Conservation (phyloP, 2,329 filamentous ascomycete species). For the Nothomitra cinnamomea region DNA sequence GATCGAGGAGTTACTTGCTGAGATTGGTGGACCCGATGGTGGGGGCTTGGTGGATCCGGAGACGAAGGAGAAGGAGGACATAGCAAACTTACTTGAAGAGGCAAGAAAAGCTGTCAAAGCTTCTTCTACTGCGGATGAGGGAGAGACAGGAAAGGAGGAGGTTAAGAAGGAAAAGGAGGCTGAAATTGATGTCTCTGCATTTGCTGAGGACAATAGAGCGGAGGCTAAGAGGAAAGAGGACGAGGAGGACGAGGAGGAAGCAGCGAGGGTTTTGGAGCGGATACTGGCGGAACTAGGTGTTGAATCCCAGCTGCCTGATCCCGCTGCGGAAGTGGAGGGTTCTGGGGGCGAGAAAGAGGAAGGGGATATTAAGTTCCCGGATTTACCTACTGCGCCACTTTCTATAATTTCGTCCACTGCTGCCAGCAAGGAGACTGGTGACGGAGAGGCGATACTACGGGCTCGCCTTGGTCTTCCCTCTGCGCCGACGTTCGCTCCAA, state of each 20-base stretch:
- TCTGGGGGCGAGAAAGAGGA: background rate
- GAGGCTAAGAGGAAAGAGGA: background rate
- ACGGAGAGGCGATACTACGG: background rate
- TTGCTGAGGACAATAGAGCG: too few species aligned
- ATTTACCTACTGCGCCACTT: background rate
- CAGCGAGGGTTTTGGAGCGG: background rate
- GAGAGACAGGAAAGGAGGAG: slow-evolving; percentile 3
- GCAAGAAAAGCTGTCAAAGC: slow-evolving; percentile 12
- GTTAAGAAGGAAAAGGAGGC: slow-evolving; percentile 1
- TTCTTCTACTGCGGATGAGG: background rate
- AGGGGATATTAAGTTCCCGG: background rate
- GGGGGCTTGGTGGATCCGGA: slow-evolving; percentile 14
- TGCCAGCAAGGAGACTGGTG: background rate
- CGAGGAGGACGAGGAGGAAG: slow-evolving; percentile 5
- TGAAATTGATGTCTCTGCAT: background rate
- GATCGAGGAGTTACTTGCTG: slow-evolving; percentile 18
- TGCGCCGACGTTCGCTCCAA: slow-evolving; percentile 27
- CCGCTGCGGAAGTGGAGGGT: background rate
- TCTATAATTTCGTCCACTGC: too few species aligned
- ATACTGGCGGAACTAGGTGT: background rate
- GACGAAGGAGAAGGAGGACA: slow-evolving; percentile 14
- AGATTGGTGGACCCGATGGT: slow-evolving; percentile 12
- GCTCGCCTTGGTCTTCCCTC: slow-evolving; percentile 26
- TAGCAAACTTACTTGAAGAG: slow-evolving; percentile 14
- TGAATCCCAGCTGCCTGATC: background rate